Evolutionary conservation across 306 rosid genomes (phyloP).

Genomic region (Hippophae rhamnoides): DNA sequence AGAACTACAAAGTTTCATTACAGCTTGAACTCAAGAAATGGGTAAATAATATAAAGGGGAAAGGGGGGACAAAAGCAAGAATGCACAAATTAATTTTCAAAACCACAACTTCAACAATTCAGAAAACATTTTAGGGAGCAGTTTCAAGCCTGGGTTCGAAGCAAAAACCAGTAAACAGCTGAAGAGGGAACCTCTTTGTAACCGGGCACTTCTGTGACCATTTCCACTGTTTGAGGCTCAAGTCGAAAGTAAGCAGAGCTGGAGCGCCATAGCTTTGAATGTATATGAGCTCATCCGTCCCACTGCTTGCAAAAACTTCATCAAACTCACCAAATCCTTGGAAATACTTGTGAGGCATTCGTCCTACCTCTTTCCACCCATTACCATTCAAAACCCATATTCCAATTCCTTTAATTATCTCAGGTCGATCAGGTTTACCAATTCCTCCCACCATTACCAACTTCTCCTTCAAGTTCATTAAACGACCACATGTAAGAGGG

Average conservation of each 20-base stretch:
- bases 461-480: conserved; percentile 83
- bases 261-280: conserved; percentile 97
- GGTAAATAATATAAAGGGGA: conserved; percentile 7
- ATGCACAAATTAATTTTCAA: conserved; percentile 15
- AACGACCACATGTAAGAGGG: conserved; percentile 82
- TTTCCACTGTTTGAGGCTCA: conserved; percentile 65
- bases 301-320: conserved; percentile 89
- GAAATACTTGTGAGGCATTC: conserved; percentile 87
- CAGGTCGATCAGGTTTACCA: conserved; percentile 66
- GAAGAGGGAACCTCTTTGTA: conserved; percentile 75
- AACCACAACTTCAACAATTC: conserved; percentile 18
- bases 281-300: conserved; percentile 64
- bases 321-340: conserved; percentile 97
- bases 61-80: conserved; percentile 10
- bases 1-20: conserved; percentile 23
- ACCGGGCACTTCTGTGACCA: conserved; percentile 96
- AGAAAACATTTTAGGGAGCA: conserved; percentile 45
- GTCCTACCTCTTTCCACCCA: conserved; percentile 71
- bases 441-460: conserved; percentile 99
- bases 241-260: conserved; percentile 65
- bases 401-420: conserved; percentile 91
- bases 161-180: conserved; percentile 90
- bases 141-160: conserved; percentile 89
- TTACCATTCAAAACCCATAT: conserved; percentile 71
- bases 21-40: conserved; percentile 24